A percentile compares a stretch with the other conserved stretches of the same genome.
Evolutionary conservation across 2,329 filamentous ascomycete genomes (phyloP).

Genomic region (Coniosporium uncinatum): DNA sequence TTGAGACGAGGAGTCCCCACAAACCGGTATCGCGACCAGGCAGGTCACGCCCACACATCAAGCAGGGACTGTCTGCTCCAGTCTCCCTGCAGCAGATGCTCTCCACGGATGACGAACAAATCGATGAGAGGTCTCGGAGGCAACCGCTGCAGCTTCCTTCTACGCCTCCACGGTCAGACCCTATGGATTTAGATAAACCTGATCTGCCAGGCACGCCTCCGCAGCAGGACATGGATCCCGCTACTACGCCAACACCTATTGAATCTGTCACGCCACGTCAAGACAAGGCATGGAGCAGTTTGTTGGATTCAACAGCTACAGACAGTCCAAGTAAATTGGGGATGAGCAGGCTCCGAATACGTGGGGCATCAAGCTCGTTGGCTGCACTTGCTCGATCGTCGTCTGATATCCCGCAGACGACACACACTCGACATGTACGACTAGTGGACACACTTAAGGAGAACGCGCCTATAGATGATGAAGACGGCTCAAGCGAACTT

Average conservation of each 20-base stretch:
- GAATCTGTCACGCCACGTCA: slow-evolving; percentile 27
- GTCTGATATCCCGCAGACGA: slow-evolving; percentile 4
- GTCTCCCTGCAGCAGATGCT: neutral
- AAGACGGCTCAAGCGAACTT: slow-evolving; percentile 6
- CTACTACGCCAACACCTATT: neutral
- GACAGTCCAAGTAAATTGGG: slow-evolving; percentile 5
- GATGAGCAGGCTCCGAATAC: slow-evolving; percentile 1
- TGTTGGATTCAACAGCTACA: slow-evolving; percentile 1
- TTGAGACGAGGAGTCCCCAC: no score
- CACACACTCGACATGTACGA: neutral
- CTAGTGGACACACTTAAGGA: slow-evolving; percentile 7
- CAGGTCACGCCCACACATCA: no score
- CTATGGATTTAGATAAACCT: no score
- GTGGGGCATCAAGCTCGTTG: neutral
- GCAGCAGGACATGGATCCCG: neutral
- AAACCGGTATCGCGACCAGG: no score
- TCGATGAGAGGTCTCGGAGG: neutral
- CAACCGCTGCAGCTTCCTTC: no score
- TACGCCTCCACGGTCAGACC: no score
- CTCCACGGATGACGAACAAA: neutral
- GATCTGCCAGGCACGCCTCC: neutral
- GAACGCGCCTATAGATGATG: neutral
- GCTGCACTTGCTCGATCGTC: slow-evolving; percentile 3
- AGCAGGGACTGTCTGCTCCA: neutral
- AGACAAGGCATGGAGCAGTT: slow-evolving; percentile 18